A percentile compares a stretch with the other conserved stretches of the same genome.
These are phyloP conservation scores for Chaetomium globosum DNA, from an alignment of 2,329 filamentous ascomycete species.

Conservation along the genomic window DNA sequence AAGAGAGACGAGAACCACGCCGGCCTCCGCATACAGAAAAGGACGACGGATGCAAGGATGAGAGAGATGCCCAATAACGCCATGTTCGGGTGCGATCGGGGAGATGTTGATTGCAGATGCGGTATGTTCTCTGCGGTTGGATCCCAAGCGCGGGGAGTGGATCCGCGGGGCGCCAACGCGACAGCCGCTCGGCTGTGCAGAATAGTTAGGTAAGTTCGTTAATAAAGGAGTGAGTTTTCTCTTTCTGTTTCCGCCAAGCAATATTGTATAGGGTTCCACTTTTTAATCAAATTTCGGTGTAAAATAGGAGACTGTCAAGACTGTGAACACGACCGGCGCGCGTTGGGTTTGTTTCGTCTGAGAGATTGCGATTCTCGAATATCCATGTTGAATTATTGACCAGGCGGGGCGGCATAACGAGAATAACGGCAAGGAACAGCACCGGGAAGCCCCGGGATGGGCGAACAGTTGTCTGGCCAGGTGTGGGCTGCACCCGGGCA, in stretches of 20 bases:
- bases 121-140: slow-evolving; percentile 27
- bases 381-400: neutral
- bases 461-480: slow-evolving; percentile 25
- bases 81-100: slow-evolving; percentile 46
- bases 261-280: neutral
- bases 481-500: slow-evolving; percentile 7
- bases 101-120: slow-evolving; percentile 27
- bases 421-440: slow-evolving; percentile 5
- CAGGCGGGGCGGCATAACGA: slow-evolving; percentile 5
- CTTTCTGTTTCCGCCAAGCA: neutral
- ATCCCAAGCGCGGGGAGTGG: neutral
- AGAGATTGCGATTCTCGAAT: slow-evolving; percentile 19
- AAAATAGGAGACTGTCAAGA: neutral
- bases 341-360: slow-evolving; percentile 11
- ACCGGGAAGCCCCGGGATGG: slow-evolving; percentile 12
- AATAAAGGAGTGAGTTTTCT: neutral
- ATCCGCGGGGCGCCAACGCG: slow-evolving; percentile 15
- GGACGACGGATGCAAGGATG: slow-evolving; percentile 62
- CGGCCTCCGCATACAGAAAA: slow-evolving; percentile 58
- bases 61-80: slow-evolving; percentile 63
- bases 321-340: neutral
- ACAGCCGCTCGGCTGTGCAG: neutral
- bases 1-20: slow-evolving; percentile 52
- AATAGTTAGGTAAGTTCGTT: neutral
- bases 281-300: neutral